These are phyloP conservation scores for Wickerhamia fluorescens DNA, from an alignment of 805 yeast species.

Conservation along the genomic window DNA sequence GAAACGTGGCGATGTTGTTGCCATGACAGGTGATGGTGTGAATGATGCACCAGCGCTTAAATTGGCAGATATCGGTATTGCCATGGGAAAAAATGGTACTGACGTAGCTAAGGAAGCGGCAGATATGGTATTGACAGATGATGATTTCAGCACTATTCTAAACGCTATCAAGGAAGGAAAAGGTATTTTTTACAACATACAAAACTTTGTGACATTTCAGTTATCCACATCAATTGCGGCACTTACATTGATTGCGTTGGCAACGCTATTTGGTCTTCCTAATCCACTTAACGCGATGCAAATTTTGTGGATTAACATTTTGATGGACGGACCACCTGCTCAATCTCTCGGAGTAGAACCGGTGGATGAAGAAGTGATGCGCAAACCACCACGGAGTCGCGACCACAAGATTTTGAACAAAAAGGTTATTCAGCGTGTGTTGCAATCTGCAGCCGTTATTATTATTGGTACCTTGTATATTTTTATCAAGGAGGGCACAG, in stretches of 20 bases:
- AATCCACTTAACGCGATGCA: conserved; percentile 98
- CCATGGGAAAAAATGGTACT: conserved; percentile 91
- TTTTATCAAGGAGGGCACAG: conserved; percentile 81
- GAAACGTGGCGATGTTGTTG: conserved; percentile 88
- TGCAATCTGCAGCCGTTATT: conserved; percentile 72
- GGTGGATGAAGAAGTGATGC: conserved; percentile 93
- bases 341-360: conserved; percentile 97
- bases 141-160: conserved; percentile 90
- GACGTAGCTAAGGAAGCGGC: conserved; percentile 99
- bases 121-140: conserved; percentile 95
- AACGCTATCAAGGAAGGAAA: conserved; percentile 85
- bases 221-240: conserved; percentile 96
- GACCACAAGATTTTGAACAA: conserved; percentile 75
- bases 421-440: conserved; percentile 60
- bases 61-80: conserved; percentile 91
- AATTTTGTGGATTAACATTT: conserved; percentile 92
- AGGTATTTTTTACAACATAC: conserved; percentile 93
- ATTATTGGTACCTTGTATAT: conserved; percentile 82
- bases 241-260: conserved; percentile 74
- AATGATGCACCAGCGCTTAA: conserved; percentile 98
- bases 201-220: conserved; percentile 91
- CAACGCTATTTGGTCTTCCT: conserved; percentile 82
- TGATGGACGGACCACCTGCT: conserved; percentile 99
- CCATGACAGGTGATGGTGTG: conserved; percentile 99
- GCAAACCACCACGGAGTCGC: conserved; percentile 90